Conservation (phyloP, 305 asterid species). For the Solanum hybrid region DNA sequence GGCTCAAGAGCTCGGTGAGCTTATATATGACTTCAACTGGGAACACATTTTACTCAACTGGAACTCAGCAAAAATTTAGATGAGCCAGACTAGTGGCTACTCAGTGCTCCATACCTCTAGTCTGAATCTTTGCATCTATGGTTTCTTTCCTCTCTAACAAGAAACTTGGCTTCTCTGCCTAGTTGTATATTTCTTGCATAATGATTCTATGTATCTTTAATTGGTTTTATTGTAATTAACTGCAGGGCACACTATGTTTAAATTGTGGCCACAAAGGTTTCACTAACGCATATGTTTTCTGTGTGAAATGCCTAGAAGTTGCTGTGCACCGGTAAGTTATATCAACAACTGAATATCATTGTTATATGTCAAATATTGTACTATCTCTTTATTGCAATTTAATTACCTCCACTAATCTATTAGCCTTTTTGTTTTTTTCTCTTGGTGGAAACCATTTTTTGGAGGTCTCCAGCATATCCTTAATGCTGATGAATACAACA, state of each 20-base stretch:
- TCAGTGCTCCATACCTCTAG: not conserved
- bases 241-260: constrained; percentile 48
- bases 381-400: not conserved
- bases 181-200: not conserved
- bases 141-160: not conserved
- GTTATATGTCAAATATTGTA: not conserved
- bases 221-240: not conserved
- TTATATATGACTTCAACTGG: not conserved
- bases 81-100: not conserved
- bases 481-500: too few relatives aligned
- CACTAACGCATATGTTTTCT: constrained; percentile 44
- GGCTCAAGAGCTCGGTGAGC: not conserved
- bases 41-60: not conserved
- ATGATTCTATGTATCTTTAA: not conserved
- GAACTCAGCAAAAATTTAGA: not conserved
- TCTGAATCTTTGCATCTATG: not conserved
- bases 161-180: not conserved
- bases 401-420: not conserved
- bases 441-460: too few relatives aligned
- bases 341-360: not conserved
- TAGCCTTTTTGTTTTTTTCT: too few relatives aligned
- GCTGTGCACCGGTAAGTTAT: constrained; percentile 69
- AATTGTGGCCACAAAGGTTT: constrained; percentile 49
- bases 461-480: too few relatives aligned
- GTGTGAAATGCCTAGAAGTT: constrained; percentile 46